These are phyloP conservation scores for Fusarium agapanthi DNA, from an alignment of 2,329 filamentous ascomycete genomes.

Conservation along the genomic window DNA sequence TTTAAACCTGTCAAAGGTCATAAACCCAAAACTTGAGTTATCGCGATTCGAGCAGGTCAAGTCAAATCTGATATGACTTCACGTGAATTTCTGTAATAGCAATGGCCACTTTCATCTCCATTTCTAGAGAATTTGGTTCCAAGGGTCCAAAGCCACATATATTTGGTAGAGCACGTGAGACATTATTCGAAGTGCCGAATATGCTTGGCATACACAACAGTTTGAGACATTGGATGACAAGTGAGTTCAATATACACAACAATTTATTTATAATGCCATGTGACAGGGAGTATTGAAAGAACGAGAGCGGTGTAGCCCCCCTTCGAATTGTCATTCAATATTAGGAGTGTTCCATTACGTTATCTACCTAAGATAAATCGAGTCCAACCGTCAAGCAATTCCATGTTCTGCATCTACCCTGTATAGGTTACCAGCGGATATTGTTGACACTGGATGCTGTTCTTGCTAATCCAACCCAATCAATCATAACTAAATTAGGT, in stretches of 20 bases:
- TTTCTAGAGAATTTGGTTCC: neutral
- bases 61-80: neutral
- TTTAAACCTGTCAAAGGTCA: neutral
- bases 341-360: neutral
- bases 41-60: slow-evolving; percentile 4
- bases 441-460: neutral
- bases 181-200: neutral
- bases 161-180: neutral
- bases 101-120: neutral
- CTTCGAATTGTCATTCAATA: neutral
- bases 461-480: neutral
- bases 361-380: neutral
- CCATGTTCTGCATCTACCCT: slow-evolving; percentile 4
- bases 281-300: neutral
- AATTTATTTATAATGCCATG: neutral
- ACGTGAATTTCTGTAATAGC: neutral
- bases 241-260: neutral
- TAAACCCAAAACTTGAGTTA: neutral
- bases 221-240: neutral
- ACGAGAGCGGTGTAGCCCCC: too few relatives aligned
- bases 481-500: neutral
- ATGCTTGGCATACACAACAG: neutral
- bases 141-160: neutral
- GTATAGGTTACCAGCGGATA: neutral
- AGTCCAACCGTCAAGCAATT: neutral